Evolutionary conservation across 2,329 filamentous ascomycete genomes (phyloP).

Genomic region (Fusarium anthophilum): DNA sequence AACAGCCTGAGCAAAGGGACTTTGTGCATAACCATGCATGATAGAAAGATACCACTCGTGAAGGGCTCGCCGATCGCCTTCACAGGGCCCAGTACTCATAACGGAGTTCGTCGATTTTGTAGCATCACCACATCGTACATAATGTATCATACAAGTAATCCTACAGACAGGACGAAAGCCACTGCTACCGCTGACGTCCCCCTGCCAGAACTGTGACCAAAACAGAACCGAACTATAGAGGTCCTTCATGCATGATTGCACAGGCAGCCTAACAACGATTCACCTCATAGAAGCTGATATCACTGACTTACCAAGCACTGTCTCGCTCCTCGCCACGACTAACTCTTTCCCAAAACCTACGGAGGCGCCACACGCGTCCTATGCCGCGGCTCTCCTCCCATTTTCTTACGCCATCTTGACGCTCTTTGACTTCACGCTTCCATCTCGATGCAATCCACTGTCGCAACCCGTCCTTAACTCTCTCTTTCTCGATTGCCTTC

Average conservation of each 20-base stretch:
- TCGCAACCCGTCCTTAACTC: constrained; percentile 72
- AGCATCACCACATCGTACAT: constrained; percentile 40
- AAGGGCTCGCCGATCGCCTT: background rate
- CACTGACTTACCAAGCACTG: constrained; percentile 32
- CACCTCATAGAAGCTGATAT: background rate
- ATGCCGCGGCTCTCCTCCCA: constrained; percentile 63
- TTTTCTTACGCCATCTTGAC: constrained; percentile 56
- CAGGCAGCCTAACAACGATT: background rate
- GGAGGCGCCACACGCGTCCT: constrained; percentile 68
- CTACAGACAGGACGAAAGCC: constrained; percentile 8
- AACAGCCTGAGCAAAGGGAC: constrained; percentile 14
- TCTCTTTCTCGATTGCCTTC: constrained; percentile 71
- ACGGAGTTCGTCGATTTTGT: constrained; percentile 26
- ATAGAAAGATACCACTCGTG: background rate
- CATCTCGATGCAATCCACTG: constrained; percentile 71
- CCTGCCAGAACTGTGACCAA: constrained; percentile 8
- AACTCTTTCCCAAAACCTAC: constrained; percentile 73
- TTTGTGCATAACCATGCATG: background rate
- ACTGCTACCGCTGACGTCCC: background rate
- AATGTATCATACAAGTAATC: constrained; percentile 41
- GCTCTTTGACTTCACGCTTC: constrained; percentile 61
- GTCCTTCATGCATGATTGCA: background rate
- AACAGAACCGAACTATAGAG: background rate
- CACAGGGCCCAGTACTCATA: background rate
- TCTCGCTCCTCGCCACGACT: constrained; percentile 51